A percentile compares a stretch with the other conserved stretches of the same genome.
Conservation (phyloP, 2,329 filamentous ascomycete genomes). For the Geosmithia morbida region DNA sequence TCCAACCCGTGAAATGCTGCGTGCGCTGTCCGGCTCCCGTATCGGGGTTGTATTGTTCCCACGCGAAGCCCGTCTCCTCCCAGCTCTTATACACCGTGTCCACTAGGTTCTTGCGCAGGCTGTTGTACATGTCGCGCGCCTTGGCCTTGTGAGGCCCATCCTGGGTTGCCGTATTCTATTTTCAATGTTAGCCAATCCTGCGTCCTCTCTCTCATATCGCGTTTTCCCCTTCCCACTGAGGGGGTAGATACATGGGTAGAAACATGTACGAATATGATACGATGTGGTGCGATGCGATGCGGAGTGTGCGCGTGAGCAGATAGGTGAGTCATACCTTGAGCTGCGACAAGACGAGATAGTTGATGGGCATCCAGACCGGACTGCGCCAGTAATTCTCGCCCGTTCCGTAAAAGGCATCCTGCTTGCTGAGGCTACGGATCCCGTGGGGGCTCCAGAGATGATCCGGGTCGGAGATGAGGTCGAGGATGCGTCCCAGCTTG, state of each 20-base stretch:
- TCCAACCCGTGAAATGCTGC: constrained; percentile 98
- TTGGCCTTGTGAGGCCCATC: constrained; percentile 53
- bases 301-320: not conserved
- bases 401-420: constrained; percentile 71
- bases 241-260: not conserved
- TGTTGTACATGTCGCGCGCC: constrained; percentile 60
- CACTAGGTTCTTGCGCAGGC: constrained; percentile 71
- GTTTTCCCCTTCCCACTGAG: too few relatives aligned
- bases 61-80: constrained; percentile 87
- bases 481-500: constrained; percentile 59
- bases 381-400: constrained; percentile 96
- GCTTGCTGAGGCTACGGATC: constrained; percentile 78
- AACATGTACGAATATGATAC: not conserved
- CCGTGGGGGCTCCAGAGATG: constrained; percentile 85
- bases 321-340: constrained; percentile 53
- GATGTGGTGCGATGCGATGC: constrained; percentile 1
- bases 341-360: constrained; percentile 72
- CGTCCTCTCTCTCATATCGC: not conserved
- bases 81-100: constrained; percentile 80
- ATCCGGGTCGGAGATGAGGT: constrained; percentile 65
- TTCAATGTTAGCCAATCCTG: too few relatives aligned
- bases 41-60: constrained; percentile 96
- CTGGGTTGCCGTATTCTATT: constrained; percentile 44
- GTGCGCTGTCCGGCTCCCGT: constrained; percentile 88
- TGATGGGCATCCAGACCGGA: constrained; percentile 92